Percentiles rank a stretch among this genome's conserved stretches.
phyloP scores from a whole-genome alignment of 148 eudicot genomes.

The Vaccinium corymbosum region DNA sequence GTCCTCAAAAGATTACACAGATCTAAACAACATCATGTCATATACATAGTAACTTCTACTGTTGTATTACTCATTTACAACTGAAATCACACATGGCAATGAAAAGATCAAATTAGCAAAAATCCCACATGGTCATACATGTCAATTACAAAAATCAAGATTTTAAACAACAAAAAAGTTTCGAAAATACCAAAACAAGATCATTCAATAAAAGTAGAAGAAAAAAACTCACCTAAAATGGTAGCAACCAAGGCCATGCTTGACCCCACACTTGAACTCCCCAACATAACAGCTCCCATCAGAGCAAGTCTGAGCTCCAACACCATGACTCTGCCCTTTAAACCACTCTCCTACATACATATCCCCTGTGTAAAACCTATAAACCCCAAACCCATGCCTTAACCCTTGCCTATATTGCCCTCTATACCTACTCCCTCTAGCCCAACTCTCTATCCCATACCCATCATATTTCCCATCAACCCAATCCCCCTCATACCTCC shows the following conservation, averaged over 20 bases:
- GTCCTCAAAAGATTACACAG: slow-evolving; percentile 6
- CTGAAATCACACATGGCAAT: neutral
- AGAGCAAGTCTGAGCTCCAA: slow-evolving; percentile 71
- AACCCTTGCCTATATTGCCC: slow-evolving; percentile 76
- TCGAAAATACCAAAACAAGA: neutral
- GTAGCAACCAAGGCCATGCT: slow-evolving; percentile 86
- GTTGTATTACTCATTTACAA: neutral
- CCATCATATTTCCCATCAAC: slow-evolving; percentile 86
- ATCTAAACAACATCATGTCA: neutral
- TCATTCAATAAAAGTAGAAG: neutral
- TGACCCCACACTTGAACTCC: slow-evolving; percentile 73
- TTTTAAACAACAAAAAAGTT: neutral
- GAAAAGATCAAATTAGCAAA: neutral
- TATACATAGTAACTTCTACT: neutral
- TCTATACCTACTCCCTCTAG: slow-evolving; percentile 68
- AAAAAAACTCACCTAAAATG: slow-evolving; percentile 62
- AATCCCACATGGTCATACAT: neutral
- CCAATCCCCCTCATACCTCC: slow-evolving; percentile 97
- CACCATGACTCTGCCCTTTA: slow-evolving; percentile 80
- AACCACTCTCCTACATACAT: slow-evolving; percentile 76
- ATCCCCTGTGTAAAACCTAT: slow-evolving; percentile 78
- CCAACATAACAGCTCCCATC: slow-evolving; percentile 86
- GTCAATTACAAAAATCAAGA: neutral
- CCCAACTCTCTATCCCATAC: slow-evolving; percentile 89
- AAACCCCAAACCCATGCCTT: slow-evolving; percentile 79